A percentile compares a stretch with the other conserved stretches of the same genome.
phyloP scores from a whole-genome alignment of 768 basidiomycete species.

The Suillus paluster region DNA sequence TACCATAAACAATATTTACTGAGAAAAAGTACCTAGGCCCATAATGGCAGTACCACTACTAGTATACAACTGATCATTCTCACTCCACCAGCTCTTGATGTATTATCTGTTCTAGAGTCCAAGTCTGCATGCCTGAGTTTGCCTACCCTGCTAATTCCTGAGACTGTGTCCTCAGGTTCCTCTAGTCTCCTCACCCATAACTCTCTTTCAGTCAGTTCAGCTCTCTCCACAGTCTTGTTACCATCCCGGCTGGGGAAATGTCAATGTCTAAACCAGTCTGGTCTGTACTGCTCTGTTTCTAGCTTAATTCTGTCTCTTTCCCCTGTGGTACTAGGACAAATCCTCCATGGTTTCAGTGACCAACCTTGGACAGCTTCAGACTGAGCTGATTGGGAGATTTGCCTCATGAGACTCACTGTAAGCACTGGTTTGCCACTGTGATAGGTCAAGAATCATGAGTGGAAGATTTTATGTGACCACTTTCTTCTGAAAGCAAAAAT shows the following conservation, averaged over 20 bases:
- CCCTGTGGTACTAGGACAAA: neutral
- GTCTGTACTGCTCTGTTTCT: neutral
- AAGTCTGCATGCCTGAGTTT: neutral
- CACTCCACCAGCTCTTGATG: neutral
- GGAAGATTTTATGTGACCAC: slow-evolving; percentile 30
- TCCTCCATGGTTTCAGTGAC: neutral
- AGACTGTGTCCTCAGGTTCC: neutral
- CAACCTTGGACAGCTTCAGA: slow-evolving; percentile 2
- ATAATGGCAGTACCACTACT: no score
- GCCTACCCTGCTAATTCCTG: neutral
- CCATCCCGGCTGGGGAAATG: neutral
- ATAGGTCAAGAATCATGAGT: slow-evolving; percentile 44
- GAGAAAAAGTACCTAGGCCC: neutral
- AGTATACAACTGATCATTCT: neutral
- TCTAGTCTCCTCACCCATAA: neutral
- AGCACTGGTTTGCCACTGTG: slow-evolving; percentile 37
- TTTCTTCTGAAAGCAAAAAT: slow-evolving; percentile 36
- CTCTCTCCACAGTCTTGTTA: no score
- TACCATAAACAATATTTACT: slow-evolving; percentile 4
- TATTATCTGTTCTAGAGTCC: neutral
- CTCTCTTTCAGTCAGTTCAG: no score
- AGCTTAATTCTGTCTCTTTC: neutral
- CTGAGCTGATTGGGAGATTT: neutral
- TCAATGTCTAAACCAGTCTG: slow-evolving; percentile 4
- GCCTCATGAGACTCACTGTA: slow-evolving; percentile 33